Percentiles rank a stretch among this genome's conserved stretches.
Conservation (phyloP, 164 flowering plant species). For the Vitis rupestris region DNA sequence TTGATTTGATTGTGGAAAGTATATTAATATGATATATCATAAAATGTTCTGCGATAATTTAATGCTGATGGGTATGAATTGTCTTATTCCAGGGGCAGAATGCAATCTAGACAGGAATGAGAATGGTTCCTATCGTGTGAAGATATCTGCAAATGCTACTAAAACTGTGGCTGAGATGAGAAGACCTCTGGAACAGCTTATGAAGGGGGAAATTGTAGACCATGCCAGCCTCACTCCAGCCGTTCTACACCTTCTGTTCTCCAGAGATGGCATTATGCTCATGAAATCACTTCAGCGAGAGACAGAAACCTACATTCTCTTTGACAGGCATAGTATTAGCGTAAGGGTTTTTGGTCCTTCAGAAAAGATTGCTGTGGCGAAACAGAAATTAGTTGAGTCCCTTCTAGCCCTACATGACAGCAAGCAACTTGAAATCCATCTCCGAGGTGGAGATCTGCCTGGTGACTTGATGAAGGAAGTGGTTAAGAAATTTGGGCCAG, state of each 20-base stretch:
- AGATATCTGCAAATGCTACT: constrained; percentile 78
- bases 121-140: constrained; percentile 77
- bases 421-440: constrained; percentile 65
- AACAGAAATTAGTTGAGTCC: constrained; percentile 50
- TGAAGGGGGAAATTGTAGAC: constrained; percentile 64
- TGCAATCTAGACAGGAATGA: constrained; percentile 47
- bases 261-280: constrained; percentile 60
- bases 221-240: constrained; percentile 57
- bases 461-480: constrained; percentile 73
- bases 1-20: not conserved
- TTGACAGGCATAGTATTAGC: constrained; percentile 50
- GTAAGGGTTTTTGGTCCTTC: constrained; percentile 68
- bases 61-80: not conserved
- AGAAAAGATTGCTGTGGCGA: constrained; percentile 39
- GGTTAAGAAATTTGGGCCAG: constrained; percentile 76
- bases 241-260: constrained; percentile 55
- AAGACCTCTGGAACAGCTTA: constrained; percentile 73
- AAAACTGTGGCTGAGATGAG: constrained; percentile 79
- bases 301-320: constrained; percentile 63
- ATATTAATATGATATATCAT: not conserved
- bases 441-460: constrained; percentile 61
- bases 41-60: not conserved
- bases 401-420: constrained; percentile 56
- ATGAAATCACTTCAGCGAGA: constrained; percentile 58
- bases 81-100: constrained; percentile 49